Conservation (phyloP, 2,329 filamentous ascomycete species). For the Fusarium nelsonii region DNA sequence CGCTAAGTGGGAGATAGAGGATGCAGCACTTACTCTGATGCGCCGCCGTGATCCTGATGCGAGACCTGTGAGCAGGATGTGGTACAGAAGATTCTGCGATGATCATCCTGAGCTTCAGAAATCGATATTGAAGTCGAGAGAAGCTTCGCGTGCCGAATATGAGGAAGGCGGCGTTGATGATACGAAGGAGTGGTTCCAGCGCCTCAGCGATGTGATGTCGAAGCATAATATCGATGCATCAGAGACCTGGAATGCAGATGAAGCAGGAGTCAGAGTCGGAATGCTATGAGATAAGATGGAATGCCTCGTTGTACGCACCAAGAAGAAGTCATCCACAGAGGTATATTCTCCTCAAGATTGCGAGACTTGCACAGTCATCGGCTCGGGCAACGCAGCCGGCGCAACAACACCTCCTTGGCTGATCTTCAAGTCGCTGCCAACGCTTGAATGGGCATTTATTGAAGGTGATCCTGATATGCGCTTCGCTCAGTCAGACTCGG, state of each 20-base stretch:
- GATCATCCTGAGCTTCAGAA: slow-evolving; percentile 15
- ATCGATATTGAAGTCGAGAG: slow-evolving; percentile 12
- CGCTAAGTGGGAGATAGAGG: background rate
- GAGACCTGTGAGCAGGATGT: too few relatives aligned
- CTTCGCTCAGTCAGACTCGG: background rate
- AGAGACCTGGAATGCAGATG: too few relatives aligned
- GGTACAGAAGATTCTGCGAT: slow-evolving; percentile 9
- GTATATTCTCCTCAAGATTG: background rate
- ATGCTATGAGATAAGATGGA: too few relatives aligned
- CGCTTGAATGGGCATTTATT: background rate
- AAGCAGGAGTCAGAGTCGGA: too few relatives aligned
- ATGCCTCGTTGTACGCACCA: too few relatives aligned
- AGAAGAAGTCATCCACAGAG: background rate
- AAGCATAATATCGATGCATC: too few relatives aligned
- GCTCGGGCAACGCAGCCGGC: background rate
- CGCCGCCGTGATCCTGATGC: background rate
- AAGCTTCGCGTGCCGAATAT: too few relatives aligned
- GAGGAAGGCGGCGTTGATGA: too few relatives aligned
- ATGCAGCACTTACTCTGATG: background rate
- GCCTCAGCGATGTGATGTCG: too few relatives aligned
- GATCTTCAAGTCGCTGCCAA: background rate
- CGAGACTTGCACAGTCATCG: background rate
- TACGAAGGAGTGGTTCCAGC: too few relatives aligned
- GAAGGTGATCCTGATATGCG: background rate
- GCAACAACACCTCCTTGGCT: background rate